Conservation (phyloP, 306 rosid species). For the Lupinus albus region DNA sequence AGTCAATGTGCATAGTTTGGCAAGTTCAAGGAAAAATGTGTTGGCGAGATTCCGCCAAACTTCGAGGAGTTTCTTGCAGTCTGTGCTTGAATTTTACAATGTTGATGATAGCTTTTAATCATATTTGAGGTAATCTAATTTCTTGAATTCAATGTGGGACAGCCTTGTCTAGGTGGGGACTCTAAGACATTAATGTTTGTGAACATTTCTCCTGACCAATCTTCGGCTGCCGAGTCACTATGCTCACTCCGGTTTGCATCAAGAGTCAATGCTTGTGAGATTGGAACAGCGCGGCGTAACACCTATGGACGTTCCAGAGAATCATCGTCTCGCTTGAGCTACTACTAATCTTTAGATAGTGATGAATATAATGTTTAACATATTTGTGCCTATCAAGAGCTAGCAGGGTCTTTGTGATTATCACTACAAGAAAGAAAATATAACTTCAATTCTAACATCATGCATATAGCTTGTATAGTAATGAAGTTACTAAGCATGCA, state of each 20-base stretch:
- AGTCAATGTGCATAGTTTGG: not conserved
- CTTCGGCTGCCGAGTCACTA: slow-evolving; percentile 78
- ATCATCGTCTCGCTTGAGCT: slow-evolving; percentile 59
- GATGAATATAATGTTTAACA: slow-evolving; percentile 36
- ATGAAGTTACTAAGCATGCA: slow-evolving; percentile 39
- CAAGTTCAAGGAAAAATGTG: not conserved
- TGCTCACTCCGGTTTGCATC: slow-evolving; percentile 96
- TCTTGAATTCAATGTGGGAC: slow-evolving; percentile 40
- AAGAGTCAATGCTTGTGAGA: slow-evolving; percentile 93
- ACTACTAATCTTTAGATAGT: slow-evolving; percentile 48
- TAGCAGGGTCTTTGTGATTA: slow-evolving; percentile 28
- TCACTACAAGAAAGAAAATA: slow-evolving; percentile 38
- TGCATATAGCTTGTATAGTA: slow-evolving; percentile 65
- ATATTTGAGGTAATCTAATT: slow-evolving; percentile 33
- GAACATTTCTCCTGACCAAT: slow-evolving; percentile 79
- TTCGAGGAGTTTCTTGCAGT: not conserved
- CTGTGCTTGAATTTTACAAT: not conserved
- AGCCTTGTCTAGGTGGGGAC: slow-evolving; percentile 98
- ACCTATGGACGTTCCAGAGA: slow-evolving; percentile 60
- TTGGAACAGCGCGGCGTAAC: slow-evolving; percentile 90
- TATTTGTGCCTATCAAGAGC: slow-evolving; percentile 34
- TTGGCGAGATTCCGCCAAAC: not conserved
- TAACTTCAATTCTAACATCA: slow-evolving; percentile 65
- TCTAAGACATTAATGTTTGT: slow-evolving; percentile 95
- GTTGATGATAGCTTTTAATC: not conserved